Conservation (phyloP, 2,329 filamentous ascomycete genomes). For the Shiraia bambusicola region DNA sequence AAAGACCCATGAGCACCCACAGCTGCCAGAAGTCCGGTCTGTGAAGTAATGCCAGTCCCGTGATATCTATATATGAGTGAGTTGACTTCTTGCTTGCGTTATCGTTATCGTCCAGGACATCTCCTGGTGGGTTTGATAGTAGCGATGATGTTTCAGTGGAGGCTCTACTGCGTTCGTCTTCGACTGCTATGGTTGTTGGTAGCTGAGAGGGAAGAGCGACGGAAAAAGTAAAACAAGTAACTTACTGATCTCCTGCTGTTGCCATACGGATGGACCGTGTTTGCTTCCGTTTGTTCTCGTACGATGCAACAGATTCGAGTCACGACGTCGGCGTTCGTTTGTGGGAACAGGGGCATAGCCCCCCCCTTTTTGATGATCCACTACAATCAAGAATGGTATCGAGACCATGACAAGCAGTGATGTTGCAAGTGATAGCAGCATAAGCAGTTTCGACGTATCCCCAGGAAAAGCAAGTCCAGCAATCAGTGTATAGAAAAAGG, state of each 20-base stretch:
- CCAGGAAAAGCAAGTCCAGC: slow-evolving; percentile 78
- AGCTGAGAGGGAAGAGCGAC: slow-evolving; percentile 24
- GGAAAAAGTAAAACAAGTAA: slow-evolving; percentile 11
- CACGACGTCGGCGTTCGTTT: slow-evolving; percentile 49
- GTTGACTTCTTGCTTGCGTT: slow-evolving; percentile 65
- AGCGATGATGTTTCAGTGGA: slow-evolving; percentile 79
- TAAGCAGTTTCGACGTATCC: slow-evolving; percentile 77
- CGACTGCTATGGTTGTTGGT: slow-evolving; percentile 40
- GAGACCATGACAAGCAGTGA: slow-evolving; percentile 72
- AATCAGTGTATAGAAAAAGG: slow-evolving; percentile 89
- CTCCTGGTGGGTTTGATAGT: slow-evolving; percentile 66
- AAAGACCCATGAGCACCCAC: slow-evolving; percentile 82
- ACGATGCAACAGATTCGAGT: slow-evolving; percentile 50
- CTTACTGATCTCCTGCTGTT: slow-evolving; percentile 66
- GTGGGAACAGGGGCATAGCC: slow-evolving; percentile 60
- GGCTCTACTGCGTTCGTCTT: slow-evolving; percentile 46
- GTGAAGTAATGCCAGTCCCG: slow-evolving; percentile 72
- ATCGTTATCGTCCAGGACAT: slow-evolving; percentile 50
- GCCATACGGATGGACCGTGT: slow-evolving; percentile 40
- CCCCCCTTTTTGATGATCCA: slow-evolving; percentile 60
- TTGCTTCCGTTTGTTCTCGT: slow-evolving; percentile 52
- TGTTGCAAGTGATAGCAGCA: slow-evolving; percentile 79
- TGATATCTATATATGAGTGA: slow-evolving; percentile 84
- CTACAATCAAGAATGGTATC: slow-evolving; percentile 82
- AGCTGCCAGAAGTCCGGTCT: slow-evolving; percentile 86